phyloP scores from a whole-genome alignment of 192 early-diverging fungal species.

The Phlyctochytrium planicorne region DNA sequence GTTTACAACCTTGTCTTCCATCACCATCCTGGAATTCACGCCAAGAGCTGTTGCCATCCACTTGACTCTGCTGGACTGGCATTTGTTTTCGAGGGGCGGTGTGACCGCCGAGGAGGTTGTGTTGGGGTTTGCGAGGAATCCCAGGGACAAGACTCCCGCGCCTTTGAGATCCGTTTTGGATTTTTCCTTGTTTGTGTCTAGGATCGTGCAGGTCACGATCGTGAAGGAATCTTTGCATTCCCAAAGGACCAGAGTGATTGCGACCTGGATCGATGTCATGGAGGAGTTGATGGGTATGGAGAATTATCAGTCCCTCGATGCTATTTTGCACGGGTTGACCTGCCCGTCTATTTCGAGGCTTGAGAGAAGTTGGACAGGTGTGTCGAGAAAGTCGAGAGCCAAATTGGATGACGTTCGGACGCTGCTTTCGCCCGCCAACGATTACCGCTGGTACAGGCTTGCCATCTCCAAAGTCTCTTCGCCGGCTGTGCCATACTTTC shows the following conservation, averaged over 20 bases:
- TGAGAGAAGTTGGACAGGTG: neutral
- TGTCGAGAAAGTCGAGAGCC: neutral
- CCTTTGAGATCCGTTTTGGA: neutral
- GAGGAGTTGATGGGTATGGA: neutral
- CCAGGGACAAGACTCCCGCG: neutral
- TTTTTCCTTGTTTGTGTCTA: neutral
- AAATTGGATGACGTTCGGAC: neutral
- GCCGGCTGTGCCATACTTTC: neutral
- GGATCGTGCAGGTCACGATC: neutral
- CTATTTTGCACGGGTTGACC: neutral
- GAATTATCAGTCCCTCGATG: neutral
- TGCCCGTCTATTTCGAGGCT: neutral
- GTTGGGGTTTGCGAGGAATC: neutral
- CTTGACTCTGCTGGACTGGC: slow-evolving; percentile 22
- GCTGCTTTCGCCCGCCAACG: neutral
- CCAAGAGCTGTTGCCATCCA: slow-evolving; percentile 17
- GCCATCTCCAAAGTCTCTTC: neutral
- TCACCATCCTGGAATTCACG: slow-evolving; percentile 11
- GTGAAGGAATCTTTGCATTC: neutral
- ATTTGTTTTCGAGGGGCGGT: slow-evolving; percentile 12
- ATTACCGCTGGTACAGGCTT: neutral
- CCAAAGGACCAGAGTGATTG: neutral
- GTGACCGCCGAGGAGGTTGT: neutral
- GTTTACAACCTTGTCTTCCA: slow-evolving; percentile 4
- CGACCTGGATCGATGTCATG: neutral